Evolutionary conservation across 768 basidiomycete genomes (phyloP).

Genomic region (Leccinum obscurum): DNA sequence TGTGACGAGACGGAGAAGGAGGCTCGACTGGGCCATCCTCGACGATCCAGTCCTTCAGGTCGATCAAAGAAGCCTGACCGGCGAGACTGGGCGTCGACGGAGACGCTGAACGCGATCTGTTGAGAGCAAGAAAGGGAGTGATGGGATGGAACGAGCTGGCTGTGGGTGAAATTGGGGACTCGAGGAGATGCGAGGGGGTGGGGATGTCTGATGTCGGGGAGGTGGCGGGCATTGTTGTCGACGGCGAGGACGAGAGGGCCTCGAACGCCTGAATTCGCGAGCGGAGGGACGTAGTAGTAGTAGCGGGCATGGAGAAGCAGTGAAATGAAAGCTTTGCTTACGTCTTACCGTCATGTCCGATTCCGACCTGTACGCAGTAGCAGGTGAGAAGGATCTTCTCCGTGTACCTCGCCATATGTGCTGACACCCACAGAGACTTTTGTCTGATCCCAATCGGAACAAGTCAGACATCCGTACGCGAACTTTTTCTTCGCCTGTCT

Average conservation of each 20-base stretch:
- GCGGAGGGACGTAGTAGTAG: slow-evolving; percentile 41
- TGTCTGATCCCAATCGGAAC: slow-evolving; percentile 89
- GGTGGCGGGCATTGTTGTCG: slow-evolving; percentile 17
- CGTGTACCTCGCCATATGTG: neutral
- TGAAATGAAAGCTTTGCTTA: neutral
- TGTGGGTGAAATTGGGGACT: slow-evolving; percentile 50
- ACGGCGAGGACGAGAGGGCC: slow-evolving; percentile 40
- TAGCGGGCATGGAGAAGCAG: slow-evolving; percentile 38
- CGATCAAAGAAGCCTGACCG: slow-evolving; percentile 62
- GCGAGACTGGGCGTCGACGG: slow-evolving; percentile 41
- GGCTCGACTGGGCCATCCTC: slow-evolving; percentile 52
- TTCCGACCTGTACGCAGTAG: slow-evolving; percentile 64
- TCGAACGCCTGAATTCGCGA: slow-evolving; percentile 68
- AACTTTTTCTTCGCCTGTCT: slow-evolving; percentile 2
- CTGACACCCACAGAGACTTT: slow-evolving; percentile 55
- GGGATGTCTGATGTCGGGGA: slow-evolving; percentile 1
- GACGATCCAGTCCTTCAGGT: slow-evolving; percentile 73
- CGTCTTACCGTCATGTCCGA: slow-evolving; percentile 9
- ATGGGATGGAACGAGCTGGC: slow-evolving; percentile 45
- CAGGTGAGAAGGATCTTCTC: slow-evolving; percentile 44
- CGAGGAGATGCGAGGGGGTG: slow-evolving; percentile 38
- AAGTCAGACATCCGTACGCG: slow-evolving; percentile 63
- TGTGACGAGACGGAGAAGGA: slow-evolving; percentile 13
- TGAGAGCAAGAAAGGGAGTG: slow-evolving; percentile 35
- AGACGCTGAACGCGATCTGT: slow-evolving; percentile 43